A percentile compares a stretch with the other conserved stretches of the same genome.
These are phyloP conservation scores for Lolium perenne DNA, from an alignment of 176 grass and related monocot genomes.

Conservation along the genomic window DNA sequence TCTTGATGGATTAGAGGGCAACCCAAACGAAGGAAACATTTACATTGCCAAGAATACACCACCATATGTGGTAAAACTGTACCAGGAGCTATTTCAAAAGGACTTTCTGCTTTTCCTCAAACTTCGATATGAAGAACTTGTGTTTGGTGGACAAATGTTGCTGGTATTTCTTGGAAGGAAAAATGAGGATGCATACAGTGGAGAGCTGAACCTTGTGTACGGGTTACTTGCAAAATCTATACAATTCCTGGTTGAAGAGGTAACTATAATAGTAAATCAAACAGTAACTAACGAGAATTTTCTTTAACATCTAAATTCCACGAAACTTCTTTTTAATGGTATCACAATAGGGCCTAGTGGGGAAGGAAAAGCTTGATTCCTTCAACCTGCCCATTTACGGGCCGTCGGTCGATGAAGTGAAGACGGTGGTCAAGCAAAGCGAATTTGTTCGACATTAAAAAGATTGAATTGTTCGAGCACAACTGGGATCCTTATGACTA, in stretches of 20 bases:
- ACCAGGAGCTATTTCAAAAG: slow-evolving; percentile 41
- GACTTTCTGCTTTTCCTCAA: slow-evolving; percentile 39
- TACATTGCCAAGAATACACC: slow-evolving; percentile 31
- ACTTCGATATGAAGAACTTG: slow-evolving; percentile 34
- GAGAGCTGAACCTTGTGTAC: background rate
- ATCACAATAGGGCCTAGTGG: slow-evolving; percentile 35
- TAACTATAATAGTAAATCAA: background rate
- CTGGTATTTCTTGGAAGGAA: slow-evolving; percentile 42
- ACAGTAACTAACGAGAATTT: too few relatives aligned
- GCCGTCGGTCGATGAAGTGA: slow-evolving; percentile 46
- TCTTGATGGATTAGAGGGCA: background rate
- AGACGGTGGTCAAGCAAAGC: slow-evolving; percentile 8
- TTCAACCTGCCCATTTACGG: slow-evolving; percentile 52
- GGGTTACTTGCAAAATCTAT: slow-evolving; percentile 33
- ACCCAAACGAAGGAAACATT: slow-evolving; percentile 39
- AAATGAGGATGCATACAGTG: background rate
- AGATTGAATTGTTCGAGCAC: slow-evolving; percentile 21
- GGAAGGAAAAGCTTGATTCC: slow-evolving; percentile 40
- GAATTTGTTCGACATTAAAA: slow-evolving; percentile 35
- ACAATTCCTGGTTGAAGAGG: background rate
- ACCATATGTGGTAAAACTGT: slow-evolving; percentile 30
- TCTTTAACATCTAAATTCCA: too few relatives aligned
- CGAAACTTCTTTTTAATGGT: too few relatives aligned
- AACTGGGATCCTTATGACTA: slow-evolving; percentile 48
- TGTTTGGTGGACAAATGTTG: slow-evolving; percentile 41